Evolutionary conservation across 2,329 filamentous ascomycete genomes (phyloP).

Genomic region (Metarhizium album): DNA sequence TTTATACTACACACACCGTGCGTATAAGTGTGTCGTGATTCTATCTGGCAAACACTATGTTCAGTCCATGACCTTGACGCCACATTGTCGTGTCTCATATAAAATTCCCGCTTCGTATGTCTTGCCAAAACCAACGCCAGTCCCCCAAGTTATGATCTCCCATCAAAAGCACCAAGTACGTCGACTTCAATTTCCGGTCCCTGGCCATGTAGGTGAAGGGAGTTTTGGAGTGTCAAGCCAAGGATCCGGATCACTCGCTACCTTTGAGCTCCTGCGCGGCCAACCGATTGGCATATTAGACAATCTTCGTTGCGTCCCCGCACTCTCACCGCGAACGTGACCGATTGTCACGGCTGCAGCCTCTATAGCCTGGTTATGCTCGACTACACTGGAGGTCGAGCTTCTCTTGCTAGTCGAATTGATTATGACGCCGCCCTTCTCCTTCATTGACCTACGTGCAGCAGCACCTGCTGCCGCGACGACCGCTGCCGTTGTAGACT

Average conservation of each 20-base stretch:
- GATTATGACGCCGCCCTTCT: constrained; percentile 13
- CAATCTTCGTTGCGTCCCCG: constrained; percentile 13
- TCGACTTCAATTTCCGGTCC: background rate
- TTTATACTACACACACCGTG: background rate
- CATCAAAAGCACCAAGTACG: background rate
- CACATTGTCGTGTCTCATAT: background rate
- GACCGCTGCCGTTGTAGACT: constrained; percentile 12
- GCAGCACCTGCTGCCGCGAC: constrained; percentile 14
- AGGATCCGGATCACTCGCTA: background rate
- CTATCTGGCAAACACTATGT: background rate
- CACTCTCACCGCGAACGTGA: constrained; percentile 11
- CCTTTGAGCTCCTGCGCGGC: constrained; percentile 13
- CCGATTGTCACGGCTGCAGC: constrained; percentile 10
- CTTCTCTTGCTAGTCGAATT: constrained; percentile 11
- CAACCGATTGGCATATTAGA: constrained; percentile 28
- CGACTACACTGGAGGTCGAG: constrained; percentile 10
- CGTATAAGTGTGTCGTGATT: background rate
- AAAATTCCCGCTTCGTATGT: background rate
- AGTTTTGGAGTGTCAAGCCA: background rate
- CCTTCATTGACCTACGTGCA: constrained; percentile 11
- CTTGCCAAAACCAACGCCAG: background rate
- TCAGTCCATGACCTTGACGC: background rate
- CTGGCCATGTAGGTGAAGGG: background rate
- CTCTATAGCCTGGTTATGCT: constrained; percentile 10
- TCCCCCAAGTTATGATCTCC: background rate